Percentiles rank a stretch among this genome's conserved stretches.
These are phyloP conservation scores for Sanguinoderma infundibulare DNA, from an alignment of 1,284 basidiomycete species.

Conservation along the genomic window DNA sequence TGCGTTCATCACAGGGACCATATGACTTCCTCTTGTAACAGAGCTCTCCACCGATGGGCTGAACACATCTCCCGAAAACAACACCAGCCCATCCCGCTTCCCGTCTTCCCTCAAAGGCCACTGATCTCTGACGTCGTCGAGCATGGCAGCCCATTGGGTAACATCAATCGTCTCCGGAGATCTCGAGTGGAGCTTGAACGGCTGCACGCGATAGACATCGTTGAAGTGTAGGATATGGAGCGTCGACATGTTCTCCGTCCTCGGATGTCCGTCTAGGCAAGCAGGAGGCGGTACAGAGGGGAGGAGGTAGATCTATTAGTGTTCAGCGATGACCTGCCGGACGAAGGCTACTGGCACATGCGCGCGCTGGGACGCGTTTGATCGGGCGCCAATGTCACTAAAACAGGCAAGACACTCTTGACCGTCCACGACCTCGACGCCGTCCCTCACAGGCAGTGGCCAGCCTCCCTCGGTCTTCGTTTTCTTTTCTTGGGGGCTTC, in stretches of 20 bases:
- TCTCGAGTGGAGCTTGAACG: constrained; percentile 62
- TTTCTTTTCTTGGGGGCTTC: background rate
- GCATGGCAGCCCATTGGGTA: constrained; percentile 70
- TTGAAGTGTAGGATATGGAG: constrained; percentile 65
- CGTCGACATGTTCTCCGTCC: constrained; percentile 25
- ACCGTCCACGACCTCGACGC: constrained; percentile 5
- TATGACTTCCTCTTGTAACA: constrained; percentile 90
- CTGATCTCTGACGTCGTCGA: constrained; percentile 58
- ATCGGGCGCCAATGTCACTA: background rate
- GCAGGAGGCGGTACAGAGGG: background rate
- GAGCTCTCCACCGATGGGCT: constrained; percentile 87
- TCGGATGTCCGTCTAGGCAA: background rate
- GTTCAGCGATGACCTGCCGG: background rate
- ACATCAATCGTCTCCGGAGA: constrained; percentile 72
- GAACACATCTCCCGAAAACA: constrained; percentile 92
- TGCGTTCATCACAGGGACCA: constrained; percentile 87
- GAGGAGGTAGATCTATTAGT: constrained; percentile 2
- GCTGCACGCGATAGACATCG: constrained; percentile 77
- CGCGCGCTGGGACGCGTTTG: background rate
- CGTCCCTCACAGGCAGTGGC: background rate
- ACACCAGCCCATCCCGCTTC: constrained; percentile 71
- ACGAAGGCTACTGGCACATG: background rate
- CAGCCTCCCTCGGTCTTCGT: background rate
- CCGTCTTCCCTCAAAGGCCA: constrained; percentile 58
- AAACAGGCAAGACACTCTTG: constrained; percentile 10